Conservation (phyloP, 1,284 basidiomycete species). For the Golubevia pallescens region DNA sequence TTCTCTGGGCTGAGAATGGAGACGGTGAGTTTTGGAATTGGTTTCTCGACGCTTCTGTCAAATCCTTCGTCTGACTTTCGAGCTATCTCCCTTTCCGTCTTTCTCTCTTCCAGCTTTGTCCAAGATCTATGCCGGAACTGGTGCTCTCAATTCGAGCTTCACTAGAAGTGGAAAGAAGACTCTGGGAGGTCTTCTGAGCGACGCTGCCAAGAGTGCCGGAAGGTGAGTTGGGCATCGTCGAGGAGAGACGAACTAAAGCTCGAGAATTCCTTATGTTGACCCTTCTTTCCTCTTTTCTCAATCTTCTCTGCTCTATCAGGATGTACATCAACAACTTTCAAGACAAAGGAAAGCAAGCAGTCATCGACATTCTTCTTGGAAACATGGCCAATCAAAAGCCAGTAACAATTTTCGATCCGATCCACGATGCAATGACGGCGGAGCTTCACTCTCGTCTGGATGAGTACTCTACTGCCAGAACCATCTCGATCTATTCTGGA, state of each 20-base stretch:
- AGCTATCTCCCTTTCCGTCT: no score
- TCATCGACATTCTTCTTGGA: conserved; percentile 94
- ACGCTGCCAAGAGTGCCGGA: conserved; percentile 84
- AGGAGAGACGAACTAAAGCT: no score
- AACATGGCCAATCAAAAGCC: conserved; percentile 85
- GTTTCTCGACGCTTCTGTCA: no score
- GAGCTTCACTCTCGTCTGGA: conserved; percentile 67
- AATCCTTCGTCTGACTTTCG: no score
- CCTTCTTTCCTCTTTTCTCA: neutral
- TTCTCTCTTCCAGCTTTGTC: conserved; percentile 42
- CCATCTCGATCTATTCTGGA: conserved; percentile 80
- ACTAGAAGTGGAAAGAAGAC: conserved; percentile 93
- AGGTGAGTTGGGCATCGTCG: conserved; percentile 17
- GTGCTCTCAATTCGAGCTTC: conserved; percentile 91
- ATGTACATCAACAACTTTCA: conserved; percentile 99
- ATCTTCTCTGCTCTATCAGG: conserved; percentile 50
- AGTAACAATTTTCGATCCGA: conserved; percentile 90
- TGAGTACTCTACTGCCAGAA: conserved; percentile 83
- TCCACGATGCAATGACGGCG: conserved; percentile 83
- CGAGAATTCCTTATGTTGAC: no score
- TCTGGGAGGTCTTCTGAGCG: conserved; percentile 71
- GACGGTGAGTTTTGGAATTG: conserved; percentile 30
- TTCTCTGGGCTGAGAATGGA: conserved; percentile 79
- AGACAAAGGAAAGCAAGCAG: conserved; percentile 89
- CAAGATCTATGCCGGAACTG: conserved; percentile 94